phyloP scores from a whole-genome alignment of 768 basidiomycete species.

The Mycena albidolilacea region DNA sequence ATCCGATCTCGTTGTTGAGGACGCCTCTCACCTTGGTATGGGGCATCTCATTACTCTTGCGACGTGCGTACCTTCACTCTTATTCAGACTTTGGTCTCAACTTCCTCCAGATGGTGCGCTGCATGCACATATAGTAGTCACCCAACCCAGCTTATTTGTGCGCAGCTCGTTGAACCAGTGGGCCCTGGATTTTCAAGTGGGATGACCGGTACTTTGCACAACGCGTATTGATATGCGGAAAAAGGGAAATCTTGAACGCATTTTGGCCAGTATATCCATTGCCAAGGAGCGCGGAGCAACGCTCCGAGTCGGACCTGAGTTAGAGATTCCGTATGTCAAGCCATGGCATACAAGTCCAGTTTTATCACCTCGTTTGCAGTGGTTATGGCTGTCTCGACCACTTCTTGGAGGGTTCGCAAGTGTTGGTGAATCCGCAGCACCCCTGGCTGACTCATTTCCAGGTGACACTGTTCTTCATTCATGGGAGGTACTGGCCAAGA shows the following conservation, averaged over 20 bases:
- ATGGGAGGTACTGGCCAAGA: slow-evolving; percentile 97
- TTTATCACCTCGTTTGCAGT: slow-evolving; percentile 53
- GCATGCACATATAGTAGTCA: slow-evolving; percentile 6
- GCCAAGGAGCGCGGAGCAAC: slow-evolving; percentile 93
- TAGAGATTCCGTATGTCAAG: slow-evolving; percentile 89
- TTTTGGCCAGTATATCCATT: slow-evolving; percentile 87
- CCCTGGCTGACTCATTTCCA: slow-evolving; percentile 49
- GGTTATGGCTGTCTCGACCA: slow-evolving; percentile 99
- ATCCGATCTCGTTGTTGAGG: background rate
- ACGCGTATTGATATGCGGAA: background rate
- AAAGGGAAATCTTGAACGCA: slow-evolving; percentile 95
- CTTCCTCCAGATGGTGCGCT: slow-evolving; percentile 50
- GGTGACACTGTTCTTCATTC: slow-evolving; percentile 97
- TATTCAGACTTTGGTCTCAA: slow-evolving; percentile 44
- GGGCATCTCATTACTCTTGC: slow-evolving; percentile 91
- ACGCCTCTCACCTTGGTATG: slow-evolving; percentile 57
- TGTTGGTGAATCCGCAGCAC: background rate
- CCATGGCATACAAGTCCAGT: background rate
- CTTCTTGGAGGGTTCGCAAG: slow-evolving; percentile 87
- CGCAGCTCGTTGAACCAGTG: slow-evolving; percentile 95
- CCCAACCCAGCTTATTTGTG: slow-evolving; percentile 26
- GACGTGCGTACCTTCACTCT: slow-evolving; percentile 68
- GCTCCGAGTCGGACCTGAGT: slow-evolving; percentile 94
- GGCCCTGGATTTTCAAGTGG: slow-evolving; percentile 94
- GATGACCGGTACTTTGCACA: slow-evolving; percentile 28